A percentile compares a stretch with the other conserved stretches of the same genome.
These are phyloP conservation scores for Arachnomyces sp. DNA, from an alignment of 2,329 filamentous ascomycete species.

Conservation along the genomic window DNA sequence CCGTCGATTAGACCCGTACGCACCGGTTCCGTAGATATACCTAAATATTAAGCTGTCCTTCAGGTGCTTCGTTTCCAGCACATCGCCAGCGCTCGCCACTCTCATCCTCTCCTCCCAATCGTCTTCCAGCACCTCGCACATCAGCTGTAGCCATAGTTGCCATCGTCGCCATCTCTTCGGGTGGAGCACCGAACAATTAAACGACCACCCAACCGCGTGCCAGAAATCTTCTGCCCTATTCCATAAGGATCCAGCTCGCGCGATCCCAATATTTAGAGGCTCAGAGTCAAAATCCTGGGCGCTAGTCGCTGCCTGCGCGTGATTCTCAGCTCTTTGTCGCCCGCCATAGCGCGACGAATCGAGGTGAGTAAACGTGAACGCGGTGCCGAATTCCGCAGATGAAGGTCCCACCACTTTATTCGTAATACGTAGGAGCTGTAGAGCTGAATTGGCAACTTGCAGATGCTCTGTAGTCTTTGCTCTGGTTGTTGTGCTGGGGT, in stretches of 20 bases:
- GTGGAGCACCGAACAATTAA: slow-evolving; percentile 73
- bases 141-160: slow-evolving; percentile 69
- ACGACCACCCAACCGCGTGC: slow-evolving; percentile 81
- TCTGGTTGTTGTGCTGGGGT: slow-evolving; percentile 70
- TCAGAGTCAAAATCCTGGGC: slow-evolving; percentile 43
- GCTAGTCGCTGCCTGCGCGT: slow-evolving; percentile 32
- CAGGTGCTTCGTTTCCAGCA: slow-evolving; percentile 10
- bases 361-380: slow-evolving; percentile 58
- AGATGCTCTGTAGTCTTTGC: slow-evolving; percentile 52
- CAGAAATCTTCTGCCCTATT: slow-evolving; percentile 77
- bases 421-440: slow-evolving; percentile 62
- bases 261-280: slow-evolving; percentile 51
- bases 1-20: slow-evolving; percentile 29
- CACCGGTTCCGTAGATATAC: slow-evolving; percentile 29
- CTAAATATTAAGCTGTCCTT: slow-evolving; percentile 35
- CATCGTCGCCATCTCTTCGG: slow-evolving; percentile 72
- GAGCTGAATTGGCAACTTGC: slow-evolving; percentile 56
- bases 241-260: slow-evolving; percentile 61
- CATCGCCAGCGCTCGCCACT: slow-evolving; percentile 3
- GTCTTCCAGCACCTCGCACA: slow-evolving; percentile 42
- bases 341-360: slow-evolving; percentile 25
- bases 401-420: slow-evolving; percentile 58
- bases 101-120: slow-evolving; percentile 34
- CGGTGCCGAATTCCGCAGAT: slow-evolving; percentile 59
- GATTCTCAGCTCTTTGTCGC: slow-evolving; percentile 19